Conservation (phyloP, 2,329 filamentous ascomycete species). For the Claviceps sp. region DNA sequence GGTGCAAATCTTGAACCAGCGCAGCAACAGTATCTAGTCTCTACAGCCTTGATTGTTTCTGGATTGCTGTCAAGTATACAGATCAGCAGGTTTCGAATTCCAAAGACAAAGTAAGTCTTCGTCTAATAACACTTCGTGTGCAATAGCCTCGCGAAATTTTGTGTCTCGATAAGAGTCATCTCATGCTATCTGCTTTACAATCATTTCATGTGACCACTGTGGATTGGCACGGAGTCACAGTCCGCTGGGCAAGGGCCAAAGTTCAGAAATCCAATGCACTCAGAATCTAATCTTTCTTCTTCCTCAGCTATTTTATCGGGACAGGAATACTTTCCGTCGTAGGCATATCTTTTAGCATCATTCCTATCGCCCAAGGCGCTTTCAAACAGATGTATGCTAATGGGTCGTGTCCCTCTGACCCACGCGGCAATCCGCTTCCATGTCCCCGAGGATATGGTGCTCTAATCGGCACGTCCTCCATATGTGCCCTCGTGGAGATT, state of each 20-base stretch:
- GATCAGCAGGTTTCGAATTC: slow-evolving; percentile 64
- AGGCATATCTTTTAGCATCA: slow-evolving; percentile 34
- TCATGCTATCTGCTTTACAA: not conserved
- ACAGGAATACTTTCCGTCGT: slow-evolving; percentile 72
- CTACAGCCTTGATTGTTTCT: slow-evolving; percentile 64
- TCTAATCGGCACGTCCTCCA: slow-evolving; percentile 54
- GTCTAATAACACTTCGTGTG: not conserved
- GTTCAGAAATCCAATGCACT: not conserved
- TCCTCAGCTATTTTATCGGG: slow-evolving; percentile 55
- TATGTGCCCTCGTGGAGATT: slow-evolving; percentile 57
- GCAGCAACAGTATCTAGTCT: slow-evolving; percentile 64
- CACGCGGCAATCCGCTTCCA: slow-evolving; percentile 51
- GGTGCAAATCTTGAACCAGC: slow-evolving; percentile 49
- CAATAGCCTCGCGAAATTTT: too few species aligned
- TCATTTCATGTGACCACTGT: not conserved
- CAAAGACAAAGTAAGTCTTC: slow-evolving; percentile 41
- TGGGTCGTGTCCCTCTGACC: slow-evolving; percentile 48
- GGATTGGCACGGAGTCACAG: not conserved
- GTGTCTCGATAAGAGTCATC: too few species aligned
- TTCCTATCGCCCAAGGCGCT: slow-evolving; percentile 43
- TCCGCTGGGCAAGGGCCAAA: not conserved
- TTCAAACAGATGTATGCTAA: slow-evolving; percentile 66
- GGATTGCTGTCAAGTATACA: slow-evolving; percentile 63
- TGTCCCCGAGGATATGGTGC: slow-evolving; percentile 65
- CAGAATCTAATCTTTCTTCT: not conserved